phyloP scores from a whole-genome alignment of 1,284 basidiomycete species.

The Trametes sp. region DNA sequence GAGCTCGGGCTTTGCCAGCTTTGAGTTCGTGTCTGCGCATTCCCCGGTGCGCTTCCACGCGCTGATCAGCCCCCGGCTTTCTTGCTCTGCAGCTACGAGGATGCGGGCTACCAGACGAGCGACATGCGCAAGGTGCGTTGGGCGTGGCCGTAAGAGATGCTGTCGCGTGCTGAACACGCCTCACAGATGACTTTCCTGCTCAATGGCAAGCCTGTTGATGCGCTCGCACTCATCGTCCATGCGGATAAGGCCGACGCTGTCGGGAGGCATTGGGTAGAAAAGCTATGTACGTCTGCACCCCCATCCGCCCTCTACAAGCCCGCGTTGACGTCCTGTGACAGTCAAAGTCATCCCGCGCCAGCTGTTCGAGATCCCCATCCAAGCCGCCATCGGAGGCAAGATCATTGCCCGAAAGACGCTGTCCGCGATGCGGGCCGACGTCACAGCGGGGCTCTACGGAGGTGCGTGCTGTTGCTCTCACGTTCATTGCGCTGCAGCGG shows the following conservation, averaged over 20 bases:
- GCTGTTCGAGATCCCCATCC: slow-evolving; percentile 93
- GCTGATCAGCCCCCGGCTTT: slow-evolving; percentile 16
- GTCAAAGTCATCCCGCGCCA: slow-evolving; percentile 93
- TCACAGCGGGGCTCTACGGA: slow-evolving; percentile 94
- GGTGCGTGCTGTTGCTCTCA: slow-evolving; percentile 55
- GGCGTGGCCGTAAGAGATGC: neutral
- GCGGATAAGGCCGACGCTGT: slow-evolving; percentile 73
- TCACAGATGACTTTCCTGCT: slow-evolving; percentile 82
- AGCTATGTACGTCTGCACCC: slow-evolving; percentile 70
- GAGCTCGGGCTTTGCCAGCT: slow-evolving; percentile 92
- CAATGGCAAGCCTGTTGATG: slow-evolving; percentile 89
- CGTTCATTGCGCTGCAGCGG: neutral
- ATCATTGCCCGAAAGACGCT: slow-evolving; percentile 91
- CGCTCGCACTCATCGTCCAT: slow-evolving; percentile 91
- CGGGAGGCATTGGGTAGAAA: slow-evolving; percentile 86
- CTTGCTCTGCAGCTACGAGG: slow-evolving; percentile 76
- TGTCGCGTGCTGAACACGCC: neutral
- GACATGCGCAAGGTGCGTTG: slow-evolving; percentile 79
- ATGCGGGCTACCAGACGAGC: slow-evolving; percentile 84
- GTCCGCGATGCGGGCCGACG: slow-evolving; percentile 90
- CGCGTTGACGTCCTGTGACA: slow-evolving; percentile 43
- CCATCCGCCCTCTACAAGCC: slow-evolving; percentile 1
- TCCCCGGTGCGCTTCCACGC: slow-evolving; percentile 3
- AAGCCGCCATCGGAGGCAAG: slow-evolving; percentile 86
- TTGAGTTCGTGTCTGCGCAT: slow-evolving; percentile 68